Conservation (phyloP, 1,284 basidiomycete species). For the Athelia psychrophila region DNA sequence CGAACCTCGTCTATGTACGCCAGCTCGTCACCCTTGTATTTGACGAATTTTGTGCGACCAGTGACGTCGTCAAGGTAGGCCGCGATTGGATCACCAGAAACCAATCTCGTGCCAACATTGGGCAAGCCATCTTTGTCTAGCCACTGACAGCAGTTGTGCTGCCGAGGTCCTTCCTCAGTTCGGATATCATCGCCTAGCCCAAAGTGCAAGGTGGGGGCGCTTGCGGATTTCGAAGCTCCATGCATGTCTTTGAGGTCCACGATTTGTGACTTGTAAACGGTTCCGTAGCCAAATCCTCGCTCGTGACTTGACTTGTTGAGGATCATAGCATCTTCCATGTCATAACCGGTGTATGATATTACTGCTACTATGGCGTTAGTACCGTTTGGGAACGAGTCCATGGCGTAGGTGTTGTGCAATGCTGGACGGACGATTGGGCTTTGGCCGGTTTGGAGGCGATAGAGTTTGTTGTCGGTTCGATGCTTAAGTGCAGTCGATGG, state of each 20-base stretch:
- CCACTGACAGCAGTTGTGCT: conserved; percentile 55
- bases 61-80: conserved; percentile 90
- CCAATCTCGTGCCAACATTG: conserved; percentile 68
- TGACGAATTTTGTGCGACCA: conserved; percentile 82
- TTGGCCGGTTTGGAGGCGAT: conserved; percentile 94
- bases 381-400: conserved; percentile 98
- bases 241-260: conserved; percentile 86
- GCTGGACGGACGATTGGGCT: conserved; percentile 92
- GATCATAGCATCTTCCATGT: conserved; percentile 99
- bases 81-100: conserved; percentile 77
- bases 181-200: conserved; percentile 82
- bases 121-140: conserved; percentile 89
- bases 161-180: conserved; percentile 50
- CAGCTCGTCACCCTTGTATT: conserved; percentile 96
- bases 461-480: conserved; percentile 98
- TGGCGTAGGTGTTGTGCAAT: conserved; percentile 94
- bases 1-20: conserved; percentile 94
- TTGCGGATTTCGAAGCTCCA: conserved; percentile 56
- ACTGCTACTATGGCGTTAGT: conserved; percentile 99
- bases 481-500: conserved; percentile 89
- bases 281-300: conserved; percentile 96
- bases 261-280: conserved; percentile 94
- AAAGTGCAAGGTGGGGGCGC: conserved; percentile 74
- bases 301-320: conserved; percentile 99
- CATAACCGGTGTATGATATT: conserved; percentile 99